Percentiles rank a stretch among this genome's conserved stretches.
Conservation (phyloP, 1,284 basidiomycete species). For the Erythrobasidium hasegawianum region DNA sequence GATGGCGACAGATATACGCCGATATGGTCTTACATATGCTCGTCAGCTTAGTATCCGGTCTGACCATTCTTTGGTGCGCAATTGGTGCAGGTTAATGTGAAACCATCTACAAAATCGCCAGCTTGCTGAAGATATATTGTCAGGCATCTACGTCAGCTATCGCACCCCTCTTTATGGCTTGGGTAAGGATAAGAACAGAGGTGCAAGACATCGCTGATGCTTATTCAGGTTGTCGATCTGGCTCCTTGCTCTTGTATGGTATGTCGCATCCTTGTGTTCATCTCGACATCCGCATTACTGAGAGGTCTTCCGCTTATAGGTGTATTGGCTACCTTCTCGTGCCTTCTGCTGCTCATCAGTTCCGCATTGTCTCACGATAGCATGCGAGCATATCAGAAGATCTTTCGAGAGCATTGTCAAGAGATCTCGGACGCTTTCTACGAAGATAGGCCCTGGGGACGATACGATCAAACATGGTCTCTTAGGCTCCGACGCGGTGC, state of each 20-base stretch:
- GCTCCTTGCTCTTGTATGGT: conserved; percentile 12
- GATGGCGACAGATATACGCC: conserved; percentile 13
- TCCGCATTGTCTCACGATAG: conserved; percentile 3
- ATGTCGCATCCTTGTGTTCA: too few relatives aligned
- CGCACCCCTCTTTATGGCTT: conserved; percentile 1
- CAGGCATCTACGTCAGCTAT: conserved; percentile 21
- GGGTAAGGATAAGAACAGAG: neutral
- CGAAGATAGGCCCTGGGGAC: neutral
- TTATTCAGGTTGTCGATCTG: conserved; percentile 10
- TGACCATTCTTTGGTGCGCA: conserved; percentile 4
- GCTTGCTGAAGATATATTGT: too few relatives aligned
- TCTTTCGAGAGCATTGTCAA: neutral
- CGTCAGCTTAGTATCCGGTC: neutral
- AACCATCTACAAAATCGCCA: too few relatives aligned
- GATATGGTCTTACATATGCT: neutral
- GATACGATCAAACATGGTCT: neutral
- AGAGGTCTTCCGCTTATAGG: too few relatives aligned
- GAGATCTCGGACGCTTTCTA: neutral
- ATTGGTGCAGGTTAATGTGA: neutral
- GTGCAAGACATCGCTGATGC: neutral
- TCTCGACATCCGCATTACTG: too few relatives aligned
- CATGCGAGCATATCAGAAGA: conserved; percentile 8
- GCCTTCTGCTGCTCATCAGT: neutral
- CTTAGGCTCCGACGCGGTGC: neutral
- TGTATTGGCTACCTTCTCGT: conserved; percentile 7